Percentiles rank a stretch among this genome's conserved stretches.
Evolutionary conservation across 1,284 basidiomycete genomes (phyloP).

Genomic region (Trichosporon asahii): DNA sequence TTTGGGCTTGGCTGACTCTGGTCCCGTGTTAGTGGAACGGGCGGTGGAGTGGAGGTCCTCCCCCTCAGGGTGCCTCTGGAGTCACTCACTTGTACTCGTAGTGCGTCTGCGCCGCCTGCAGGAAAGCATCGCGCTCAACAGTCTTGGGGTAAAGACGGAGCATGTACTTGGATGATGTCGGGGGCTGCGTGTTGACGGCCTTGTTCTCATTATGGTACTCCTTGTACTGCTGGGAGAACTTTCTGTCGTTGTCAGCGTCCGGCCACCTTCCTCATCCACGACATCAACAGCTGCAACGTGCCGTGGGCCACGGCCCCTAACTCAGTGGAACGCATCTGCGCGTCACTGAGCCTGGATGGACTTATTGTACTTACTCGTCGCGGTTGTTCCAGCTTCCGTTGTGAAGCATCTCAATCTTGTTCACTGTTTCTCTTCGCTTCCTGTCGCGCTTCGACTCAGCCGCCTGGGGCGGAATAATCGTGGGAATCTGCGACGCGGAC

Average conservation of each 20-base stretch:
- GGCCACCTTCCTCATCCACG: too few species aligned
- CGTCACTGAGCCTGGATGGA: not conserved
- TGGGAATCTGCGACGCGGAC: slow-evolving; percentile 26
- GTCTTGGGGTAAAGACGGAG: slow-evolving; percentile 54
- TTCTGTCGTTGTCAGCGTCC: slow-evolving; percentile 29
- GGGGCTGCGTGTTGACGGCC: slow-evolving; percentile 49
- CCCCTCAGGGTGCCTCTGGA: not conserved
- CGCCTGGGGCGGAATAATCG: slow-evolving; percentile 41
- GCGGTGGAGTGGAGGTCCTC: not conserved
- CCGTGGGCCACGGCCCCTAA: not conserved
- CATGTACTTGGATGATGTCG: slow-evolving; percentile 53
- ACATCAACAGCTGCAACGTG: not conserved
- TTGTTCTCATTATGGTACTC: slow-evolving; percentile 50
- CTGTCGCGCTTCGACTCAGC: slow-evolving; percentile 54
- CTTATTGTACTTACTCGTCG: slow-evolving; percentile 51
- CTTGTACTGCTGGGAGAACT: slow-evolving; percentile 49
- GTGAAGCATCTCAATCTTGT: slow-evolving; percentile 55
- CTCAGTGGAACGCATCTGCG: not conserved
- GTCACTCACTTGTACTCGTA: slow-evolving; percentile 53
- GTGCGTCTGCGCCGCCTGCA: slow-evolving; percentile 52
- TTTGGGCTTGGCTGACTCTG: slow-evolving; percentile 42
- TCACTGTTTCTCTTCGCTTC: slow-evolving; percentile 55
- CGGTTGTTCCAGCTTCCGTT: slow-evolving; percentile 53
- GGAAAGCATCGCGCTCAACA: slow-evolving; percentile 54
- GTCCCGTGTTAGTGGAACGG: slow-evolving; percentile 1